Conservation (phyloP, 2,329 filamentous ascomycete genomes). For the Diaporthe eres region DNA sequence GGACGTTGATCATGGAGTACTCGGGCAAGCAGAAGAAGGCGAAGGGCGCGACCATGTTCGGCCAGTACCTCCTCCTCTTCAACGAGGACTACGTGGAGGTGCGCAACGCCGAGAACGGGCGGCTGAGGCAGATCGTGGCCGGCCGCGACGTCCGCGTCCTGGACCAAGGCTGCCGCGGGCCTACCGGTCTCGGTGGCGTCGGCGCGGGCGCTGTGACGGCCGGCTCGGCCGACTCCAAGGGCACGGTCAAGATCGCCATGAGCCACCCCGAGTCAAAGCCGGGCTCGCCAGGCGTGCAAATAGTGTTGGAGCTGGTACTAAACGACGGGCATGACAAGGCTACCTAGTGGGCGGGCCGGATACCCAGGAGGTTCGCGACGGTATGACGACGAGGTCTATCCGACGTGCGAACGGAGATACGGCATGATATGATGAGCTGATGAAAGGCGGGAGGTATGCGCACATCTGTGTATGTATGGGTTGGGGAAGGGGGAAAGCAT, state of each 20-base stretch:
- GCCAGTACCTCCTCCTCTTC: constrained; percentile 92
- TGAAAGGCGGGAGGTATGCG: background rate
- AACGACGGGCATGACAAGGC: constrained; percentile 83
- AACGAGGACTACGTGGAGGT: constrained; percentile 98
- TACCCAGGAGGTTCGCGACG: constrained; percentile 9
- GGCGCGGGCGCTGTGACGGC: constrained; percentile 40
- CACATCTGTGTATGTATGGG: background rate
- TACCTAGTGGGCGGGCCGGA: constrained; percentile 21
- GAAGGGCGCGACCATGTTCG: constrained; percentile 87
- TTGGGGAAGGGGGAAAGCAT: background rate
- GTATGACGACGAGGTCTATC: background rate
- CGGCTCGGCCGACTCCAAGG: constrained; percentile 63
- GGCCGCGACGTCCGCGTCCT: constrained; percentile 91
- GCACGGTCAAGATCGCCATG: constrained; percentile 95
- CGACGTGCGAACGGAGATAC: background rate
- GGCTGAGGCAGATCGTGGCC: constrained; percentile 92
- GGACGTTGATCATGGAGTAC: constrained; percentile 98
- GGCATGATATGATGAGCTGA: constrained; percentile 27
- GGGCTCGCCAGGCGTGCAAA: constrained; percentile 76
- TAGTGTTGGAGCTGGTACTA: constrained; percentile 91
- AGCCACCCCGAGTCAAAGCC: constrained; percentile 84
- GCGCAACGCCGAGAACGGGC: constrained; percentile 94
- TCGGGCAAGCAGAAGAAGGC: constrained; percentile 89
- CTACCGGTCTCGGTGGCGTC: constrained; percentile 61
- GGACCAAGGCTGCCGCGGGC: constrained; percentile 83